These are phyloP conservation scores for Passalora sequoiae DNA, from an alignment of 2,329 filamentous ascomycete genomes.

Conservation along the genomic window DNA sequence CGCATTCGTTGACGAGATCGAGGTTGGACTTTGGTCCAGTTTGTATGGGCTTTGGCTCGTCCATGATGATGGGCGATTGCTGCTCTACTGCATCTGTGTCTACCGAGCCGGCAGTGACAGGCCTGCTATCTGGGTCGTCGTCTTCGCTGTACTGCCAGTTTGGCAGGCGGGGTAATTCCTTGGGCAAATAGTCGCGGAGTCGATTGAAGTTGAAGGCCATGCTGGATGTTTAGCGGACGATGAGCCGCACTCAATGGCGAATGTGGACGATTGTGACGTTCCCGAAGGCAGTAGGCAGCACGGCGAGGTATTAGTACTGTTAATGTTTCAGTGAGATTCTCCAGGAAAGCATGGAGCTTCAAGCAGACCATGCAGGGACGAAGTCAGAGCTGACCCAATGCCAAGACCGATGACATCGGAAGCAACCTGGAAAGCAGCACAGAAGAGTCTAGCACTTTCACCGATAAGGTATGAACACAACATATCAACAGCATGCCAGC, in stretches of 20 bases:
- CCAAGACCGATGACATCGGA: too few relatives aligned
- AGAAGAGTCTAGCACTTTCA: conserved; percentile 1
- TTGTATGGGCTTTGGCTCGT: conserved; percentile 29
- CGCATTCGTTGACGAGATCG: conserved; percentile 54
- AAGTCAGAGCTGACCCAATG: too few relatives aligned
- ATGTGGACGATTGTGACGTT: too few relatives aligned
- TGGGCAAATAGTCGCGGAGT: conserved; percentile 30
- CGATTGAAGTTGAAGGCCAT: conserved; percentile 31
- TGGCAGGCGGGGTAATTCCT: conserved; percentile 28
- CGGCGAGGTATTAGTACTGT: neutral
- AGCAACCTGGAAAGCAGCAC: too few relatives aligned
- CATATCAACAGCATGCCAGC: neutral
- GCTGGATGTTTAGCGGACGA: neutral
- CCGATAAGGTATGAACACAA: neutral
- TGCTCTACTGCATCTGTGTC: conserved; percentile 20
- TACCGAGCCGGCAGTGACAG: conserved; percentile 14
- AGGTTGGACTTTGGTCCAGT: conserved; percentile 44
- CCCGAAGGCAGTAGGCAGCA: neutral
- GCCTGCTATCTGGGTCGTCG: conserved; percentile 13
- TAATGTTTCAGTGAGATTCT: conserved; percentile 1
- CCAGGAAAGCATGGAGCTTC: neutral
- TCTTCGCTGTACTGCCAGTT: conserved; percentile 24
- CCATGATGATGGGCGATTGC: conserved; percentile 17
- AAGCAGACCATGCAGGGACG: neutral
- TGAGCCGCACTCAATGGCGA: too few relatives aligned